phyloP scores from a whole-genome alignment of 306 rosid species.

The Ziziphus jujuba region DNA sequence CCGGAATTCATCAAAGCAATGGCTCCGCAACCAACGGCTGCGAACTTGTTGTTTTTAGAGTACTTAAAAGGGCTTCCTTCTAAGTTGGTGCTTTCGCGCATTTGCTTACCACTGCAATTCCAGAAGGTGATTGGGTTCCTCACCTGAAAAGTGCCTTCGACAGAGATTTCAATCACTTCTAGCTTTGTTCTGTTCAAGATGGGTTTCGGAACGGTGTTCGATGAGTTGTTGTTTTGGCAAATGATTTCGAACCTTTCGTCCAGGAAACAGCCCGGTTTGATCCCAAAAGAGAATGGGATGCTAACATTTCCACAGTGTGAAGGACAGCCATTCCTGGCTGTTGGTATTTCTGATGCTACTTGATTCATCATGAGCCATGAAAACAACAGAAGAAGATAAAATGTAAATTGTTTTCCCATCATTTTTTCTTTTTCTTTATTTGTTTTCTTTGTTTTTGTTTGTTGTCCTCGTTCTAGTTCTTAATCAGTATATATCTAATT shows the following conservation, averaged over 20 bases:
- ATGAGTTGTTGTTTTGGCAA: neutral
- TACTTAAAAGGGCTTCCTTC: neutral
- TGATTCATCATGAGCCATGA: neutral
- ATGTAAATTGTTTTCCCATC: too few relatives aligned
- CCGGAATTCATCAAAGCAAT: neutral
- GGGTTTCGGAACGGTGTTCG: neutral
- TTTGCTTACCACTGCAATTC: neutral
- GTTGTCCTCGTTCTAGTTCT: too few relatives aligned
- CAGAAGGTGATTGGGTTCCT: neutral
- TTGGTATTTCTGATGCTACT: neutral
- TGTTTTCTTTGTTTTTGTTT: too few relatives aligned
- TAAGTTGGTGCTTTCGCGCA: neutral
- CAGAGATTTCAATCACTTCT: neutral
- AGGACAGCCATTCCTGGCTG: constrained; percentile 14
- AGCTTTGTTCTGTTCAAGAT: neutral
- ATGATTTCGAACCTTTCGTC: constrained; percentile 1
- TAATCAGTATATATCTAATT: too few relatives aligned
- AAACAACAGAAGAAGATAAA: neutral
- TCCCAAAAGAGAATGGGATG: constrained; percentile 1
- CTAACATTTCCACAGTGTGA: constrained; percentile 1
- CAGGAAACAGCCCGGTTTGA: constrained; percentile 5
- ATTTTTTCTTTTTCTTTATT: too few relatives aligned
- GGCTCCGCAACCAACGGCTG: constrained; percentile 9
- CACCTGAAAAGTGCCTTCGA: neutral
- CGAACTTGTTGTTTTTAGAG: constrained; percentile 6